Percentiles rank a stretch among this genome's conserved stretches.
phyloP scores from a whole-genome alignment of 2,329 filamentous ascomycete genomes.

The Colletotrichum graminicola region DNA sequence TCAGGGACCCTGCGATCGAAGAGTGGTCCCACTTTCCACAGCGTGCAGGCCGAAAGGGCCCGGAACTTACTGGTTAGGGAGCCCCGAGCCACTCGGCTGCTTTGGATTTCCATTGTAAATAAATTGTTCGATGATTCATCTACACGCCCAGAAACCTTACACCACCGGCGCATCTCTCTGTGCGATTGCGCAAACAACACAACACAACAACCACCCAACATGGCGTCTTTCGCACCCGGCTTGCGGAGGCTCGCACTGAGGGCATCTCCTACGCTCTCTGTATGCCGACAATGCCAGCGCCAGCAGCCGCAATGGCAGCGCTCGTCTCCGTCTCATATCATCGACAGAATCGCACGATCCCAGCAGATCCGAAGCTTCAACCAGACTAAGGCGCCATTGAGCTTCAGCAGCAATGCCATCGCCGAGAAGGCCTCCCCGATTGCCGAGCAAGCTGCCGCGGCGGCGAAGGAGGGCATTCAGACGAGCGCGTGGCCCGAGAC shows the following conservation, averaged over 20 bases:
- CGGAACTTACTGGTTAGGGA: constrained; percentile 21
- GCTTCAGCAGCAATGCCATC: constrained; percentile 43
- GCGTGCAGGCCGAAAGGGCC: constrained; percentile 24
- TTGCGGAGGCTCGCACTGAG: constrained; percentile 57
- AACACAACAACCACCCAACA: constrained; percentile 43
- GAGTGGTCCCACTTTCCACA: constrained; percentile 26
- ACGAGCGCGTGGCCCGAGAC: constrained; percentile 66
- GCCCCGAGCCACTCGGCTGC: constrained; percentile 33
- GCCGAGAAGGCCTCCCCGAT: constrained; percentile 27
- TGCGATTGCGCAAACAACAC: background rate
- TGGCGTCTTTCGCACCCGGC: constrained; percentile 59
- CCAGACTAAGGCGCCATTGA: constrained; percentile 49
- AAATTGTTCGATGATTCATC: constrained; percentile 17
- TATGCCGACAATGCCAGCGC: constrained; percentile 63
- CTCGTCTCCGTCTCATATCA: constrained; percentile 53
- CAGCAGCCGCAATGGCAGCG: constrained; percentile 45
- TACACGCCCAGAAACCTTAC: background rate
- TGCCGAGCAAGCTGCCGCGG: constrained; percentile 23
- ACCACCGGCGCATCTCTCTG: background rate
- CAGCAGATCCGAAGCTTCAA: constrained; percentile 51
- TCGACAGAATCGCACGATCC: constrained; percentile 54
- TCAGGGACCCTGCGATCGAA: constrained; percentile 27
- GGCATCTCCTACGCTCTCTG: constrained; percentile 55
- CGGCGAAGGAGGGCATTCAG: constrained; percentile 41
- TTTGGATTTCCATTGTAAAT: constrained; percentile 26